Evolutionary conservation across 257 asterid species (phyloP), one percentile per base, ranked within the genome.

Genomic region (Gardenia jasminoides): DNA sequence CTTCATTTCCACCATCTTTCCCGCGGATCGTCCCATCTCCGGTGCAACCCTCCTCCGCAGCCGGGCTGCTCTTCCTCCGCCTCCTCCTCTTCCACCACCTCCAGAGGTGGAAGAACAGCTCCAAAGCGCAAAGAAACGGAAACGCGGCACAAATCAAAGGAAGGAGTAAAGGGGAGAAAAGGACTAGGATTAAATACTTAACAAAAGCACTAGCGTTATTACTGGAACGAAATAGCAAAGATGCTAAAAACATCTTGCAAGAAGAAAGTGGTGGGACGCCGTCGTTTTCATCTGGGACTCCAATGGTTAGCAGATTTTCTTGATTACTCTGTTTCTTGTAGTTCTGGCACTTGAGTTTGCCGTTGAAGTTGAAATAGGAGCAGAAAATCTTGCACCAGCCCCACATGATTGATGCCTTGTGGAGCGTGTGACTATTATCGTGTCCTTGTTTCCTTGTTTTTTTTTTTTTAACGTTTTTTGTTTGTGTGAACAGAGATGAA

Each of bases 151-250:
- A 72, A 47, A 83, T 1, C 33, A 83, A 50, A 58, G 81, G 81
- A 46, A 83, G 47, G 30, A 83, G 78, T 52, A 83, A 31, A 7
- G 86, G 86, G 48, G 76, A 71, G 71, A 77, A 83, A 19, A 80
- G 62, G 13, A 52, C 77, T 6, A 83, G 39, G 20, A 74, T 33
- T n/a, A 83, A 33, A 72, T 80, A 83, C 61, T 78, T 65, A 20
- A 72, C 26, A 48, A 48, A 65, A 56, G 10, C 47, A 28, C 11
- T 36, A 24, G 31, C 22, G 1, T 65, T 41, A 24, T 44, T 36
- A 41, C 39, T 52, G 5, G 59, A 36, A 31, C 70, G 52, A 67
- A 67, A 68, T 12, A 72, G 41, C 33, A 77, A 76, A 33, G 81
- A 83, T 26, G 81, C 78, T 24, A 76, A 70, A 61, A 74, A 76